Conservation (phyloP, 805 yeast genomes). For the Peterozyma xylosa region DNA sequence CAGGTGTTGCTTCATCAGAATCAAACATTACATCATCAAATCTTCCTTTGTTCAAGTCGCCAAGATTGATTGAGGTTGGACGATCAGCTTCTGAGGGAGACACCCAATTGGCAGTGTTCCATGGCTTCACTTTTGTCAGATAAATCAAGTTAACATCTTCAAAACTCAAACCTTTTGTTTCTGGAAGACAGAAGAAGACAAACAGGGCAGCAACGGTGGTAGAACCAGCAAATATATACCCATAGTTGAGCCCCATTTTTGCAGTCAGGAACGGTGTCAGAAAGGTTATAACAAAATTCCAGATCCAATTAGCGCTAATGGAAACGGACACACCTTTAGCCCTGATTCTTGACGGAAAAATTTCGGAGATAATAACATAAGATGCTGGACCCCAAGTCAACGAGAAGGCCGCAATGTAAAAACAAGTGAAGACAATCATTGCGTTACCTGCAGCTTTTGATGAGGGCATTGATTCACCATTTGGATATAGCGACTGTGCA, state of each 20-base stretch:
- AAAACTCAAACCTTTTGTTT: constrained; percentile 2
- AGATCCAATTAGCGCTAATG: constrained; percentile 2
- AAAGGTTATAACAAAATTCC: constrained; percentile 48
- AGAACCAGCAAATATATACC: constrained; percentile 36
- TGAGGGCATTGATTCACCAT: not conserved
- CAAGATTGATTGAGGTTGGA: too few relatives aligned
- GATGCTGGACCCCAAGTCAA: constrained; percentile 53
- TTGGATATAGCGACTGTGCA: constrained; percentile 18
- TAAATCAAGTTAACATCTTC: not conserved
- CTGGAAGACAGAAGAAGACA: constrained; percentile 10
- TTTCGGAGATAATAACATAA: constrained; percentile 36
- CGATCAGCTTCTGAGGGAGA: constrained; percentile 1
- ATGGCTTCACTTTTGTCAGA: constrained; percentile 3
- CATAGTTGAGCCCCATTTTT: constrained; percentile 52
- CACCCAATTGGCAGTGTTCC: constrained; percentile 7
- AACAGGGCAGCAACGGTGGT: constrained; percentile 33
- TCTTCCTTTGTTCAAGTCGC: too few relatives aligned
- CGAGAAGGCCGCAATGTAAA: constrained; percentile 44
- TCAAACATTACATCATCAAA: too few relatives aligned
- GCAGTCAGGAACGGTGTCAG: constrained; percentile 57
- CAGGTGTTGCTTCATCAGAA: too few relatives aligned
- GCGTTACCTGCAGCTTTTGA: constrained; percentile 34
- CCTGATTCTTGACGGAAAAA: constrained; percentile 29
- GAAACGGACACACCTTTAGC: constrained; percentile 29
- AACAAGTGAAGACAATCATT: constrained; percentile 49